These are phyloP conservation scores for Takashimella tepidaria DNA, from an alignment of 1,284 basidiomycete genomes.

Conservation along the genomic window DNA sequence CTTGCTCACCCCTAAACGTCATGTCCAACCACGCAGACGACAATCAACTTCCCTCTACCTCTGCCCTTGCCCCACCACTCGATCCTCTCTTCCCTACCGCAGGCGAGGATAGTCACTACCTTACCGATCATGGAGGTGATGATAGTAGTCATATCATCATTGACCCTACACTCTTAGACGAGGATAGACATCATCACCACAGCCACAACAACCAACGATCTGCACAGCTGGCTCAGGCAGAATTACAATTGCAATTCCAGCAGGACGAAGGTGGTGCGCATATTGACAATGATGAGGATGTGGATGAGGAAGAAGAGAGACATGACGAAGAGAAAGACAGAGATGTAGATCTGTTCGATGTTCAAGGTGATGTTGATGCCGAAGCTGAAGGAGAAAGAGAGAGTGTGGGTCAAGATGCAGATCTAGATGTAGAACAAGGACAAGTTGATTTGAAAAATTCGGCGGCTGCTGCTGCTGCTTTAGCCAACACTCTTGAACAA, in stretches of 20 bases:
- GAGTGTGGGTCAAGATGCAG: too few species aligned
- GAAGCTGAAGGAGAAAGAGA: not conserved
- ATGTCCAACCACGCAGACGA: not conserved
- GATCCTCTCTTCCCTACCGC: conserved; percentile 9
- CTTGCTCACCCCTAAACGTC: too few species aligned
- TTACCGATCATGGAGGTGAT: conserved; percentile 4
- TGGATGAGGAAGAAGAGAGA: not conserved
- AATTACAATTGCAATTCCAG: not conserved
- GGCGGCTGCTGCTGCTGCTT: not conserved
- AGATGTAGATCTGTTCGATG: too few species aligned
- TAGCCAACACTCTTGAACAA: not conserved
- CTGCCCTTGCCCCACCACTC: not conserved
- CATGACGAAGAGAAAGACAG: not conserved
- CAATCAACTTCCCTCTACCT: not conserved
- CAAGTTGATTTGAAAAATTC: too few species aligned
- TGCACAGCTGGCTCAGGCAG: too few species aligned
- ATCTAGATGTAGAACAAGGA: not conserved
- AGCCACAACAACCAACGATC: too few species aligned
- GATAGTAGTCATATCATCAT: conserved; percentile 9
- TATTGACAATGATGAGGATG: not conserved
- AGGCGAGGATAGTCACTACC: conserved; percentile 10
- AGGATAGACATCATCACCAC: not conserved
- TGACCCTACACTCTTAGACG: conserved; percentile 2
- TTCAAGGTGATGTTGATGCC: not conserved
- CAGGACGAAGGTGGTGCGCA: not conserved